These are phyloP conservation scores for Thinopyrum elongatum DNA, from an alignment of 176 grass and related monocot genomes.

Conservation along the genomic window DNA sequence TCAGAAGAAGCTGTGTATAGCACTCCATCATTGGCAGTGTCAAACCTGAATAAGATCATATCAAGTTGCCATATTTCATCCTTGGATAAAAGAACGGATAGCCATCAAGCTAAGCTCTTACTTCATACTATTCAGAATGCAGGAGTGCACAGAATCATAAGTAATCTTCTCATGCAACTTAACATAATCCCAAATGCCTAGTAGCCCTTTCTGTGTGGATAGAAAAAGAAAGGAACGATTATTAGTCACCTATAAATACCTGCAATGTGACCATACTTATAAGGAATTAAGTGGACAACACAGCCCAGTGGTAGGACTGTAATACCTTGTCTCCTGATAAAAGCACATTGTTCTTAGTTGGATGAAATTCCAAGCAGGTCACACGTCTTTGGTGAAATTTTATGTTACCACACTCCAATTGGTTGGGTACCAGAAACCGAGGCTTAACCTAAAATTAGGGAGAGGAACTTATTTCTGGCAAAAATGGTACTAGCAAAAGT, in stretches of 20 bases:
- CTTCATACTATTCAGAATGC: slow-evolving; percentile 93
- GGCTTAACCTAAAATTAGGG: slow-evolving; percentile 56
- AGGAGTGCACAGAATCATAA: slow-evolving; percentile 84
- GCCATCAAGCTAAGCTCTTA: slow-evolving; percentile 39
- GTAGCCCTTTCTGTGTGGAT: slow-evolving; percentile 70
- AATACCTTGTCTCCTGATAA: slow-evolving; percentile 95
- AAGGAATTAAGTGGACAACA: slow-evolving; percentile 16
- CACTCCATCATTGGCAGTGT: slow-evolving; percentile 59
- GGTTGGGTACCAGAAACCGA: slow-evolving; percentile 65
- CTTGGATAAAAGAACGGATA: background rate
- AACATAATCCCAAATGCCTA: slow-evolving; percentile 92
- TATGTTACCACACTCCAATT: slow-evolving; percentile 79
- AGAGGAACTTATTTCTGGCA: background rate
- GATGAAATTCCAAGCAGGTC: slow-evolving; percentile 95
- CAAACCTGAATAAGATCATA: slow-evolving; percentile 52
- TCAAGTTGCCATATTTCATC: background rate
- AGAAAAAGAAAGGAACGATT: background rate
- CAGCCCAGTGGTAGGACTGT: background rate
- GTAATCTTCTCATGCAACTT: slow-evolving; percentile 83
- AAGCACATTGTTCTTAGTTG: slow-evolving; percentile 70
- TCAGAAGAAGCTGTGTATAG: slow-evolving; percentile 93
- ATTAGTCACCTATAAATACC: background rate
- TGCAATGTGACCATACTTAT: background rate
- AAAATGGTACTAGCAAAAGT: background rate
- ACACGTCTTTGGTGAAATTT: slow-evolving; percentile 83